phyloP scores from a whole-genome alignment of 495 filamentous ascomycete species.

The Lepraria neglecta region DNA sequence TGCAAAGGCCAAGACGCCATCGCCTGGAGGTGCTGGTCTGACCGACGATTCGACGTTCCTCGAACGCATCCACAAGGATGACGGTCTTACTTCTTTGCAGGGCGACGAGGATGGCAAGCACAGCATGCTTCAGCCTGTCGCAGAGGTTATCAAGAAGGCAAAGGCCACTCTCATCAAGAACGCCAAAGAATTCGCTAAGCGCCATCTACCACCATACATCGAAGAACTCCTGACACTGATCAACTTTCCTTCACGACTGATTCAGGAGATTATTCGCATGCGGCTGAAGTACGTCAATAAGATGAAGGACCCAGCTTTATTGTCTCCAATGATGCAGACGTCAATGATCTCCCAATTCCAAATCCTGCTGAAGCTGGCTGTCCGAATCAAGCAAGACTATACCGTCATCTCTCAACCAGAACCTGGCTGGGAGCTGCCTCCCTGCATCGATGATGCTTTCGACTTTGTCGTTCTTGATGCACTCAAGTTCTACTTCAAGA shows the following conservation, averaged over 20 bases:
- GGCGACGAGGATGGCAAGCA: constrained; percentile 53
- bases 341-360: constrained; percentile 97
- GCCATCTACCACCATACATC: constrained; percentile 93
- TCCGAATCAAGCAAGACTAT: constrained; percentile 86
- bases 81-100: constrained; percentile 85
- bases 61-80: constrained; percentile 96
- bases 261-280: constrained; percentile 93
- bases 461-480: constrained; percentile 93
- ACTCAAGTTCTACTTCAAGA: constrained; percentile 93
- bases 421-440: constrained; percentile 88
- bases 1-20: constrained; percentile 52
- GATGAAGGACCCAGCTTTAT: constrained; percentile 83
- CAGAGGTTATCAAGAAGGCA: constrained; percentile 81
- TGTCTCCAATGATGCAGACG: constrained; percentile 84
- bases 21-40: constrained; percentile 57
- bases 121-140: constrained; percentile 79
- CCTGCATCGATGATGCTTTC: constrained; percentile 94
- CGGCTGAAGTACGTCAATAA: constrained; percentile 87
- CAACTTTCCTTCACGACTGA: constrained; percentile 90
- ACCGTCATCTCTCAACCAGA: constrained; percentile 76
- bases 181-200: constrained; percentile 74
- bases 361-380: constrained; percentile 82
- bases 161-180: constrained; percentile 88
- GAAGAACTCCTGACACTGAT: constrained; percentile 93
- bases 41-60: constrained; percentile 87